Evolutionary conservation across 1,284 basidiomycete genomes (phyloP).

Genomic region (Schizophyllum commune): DNA sequence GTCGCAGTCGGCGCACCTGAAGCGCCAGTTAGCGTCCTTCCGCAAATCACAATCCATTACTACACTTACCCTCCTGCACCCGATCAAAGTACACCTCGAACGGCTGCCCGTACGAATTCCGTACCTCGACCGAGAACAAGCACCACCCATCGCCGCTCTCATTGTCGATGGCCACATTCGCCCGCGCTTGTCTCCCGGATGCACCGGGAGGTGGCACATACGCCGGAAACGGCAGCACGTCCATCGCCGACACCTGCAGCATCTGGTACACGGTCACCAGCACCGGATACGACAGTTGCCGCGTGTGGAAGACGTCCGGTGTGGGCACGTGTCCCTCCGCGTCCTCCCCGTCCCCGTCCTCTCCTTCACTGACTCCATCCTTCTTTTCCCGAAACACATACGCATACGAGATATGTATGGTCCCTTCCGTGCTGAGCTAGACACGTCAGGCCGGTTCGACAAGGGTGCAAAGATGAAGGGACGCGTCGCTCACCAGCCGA

Average conservation of each 20-base stretch:
- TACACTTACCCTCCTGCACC: conserved; percentile 45
- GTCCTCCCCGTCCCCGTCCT: background rate
- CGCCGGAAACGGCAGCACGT: conserved; percentile 58
- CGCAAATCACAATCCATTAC: background rate
- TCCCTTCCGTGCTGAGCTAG: conserved; percentile 58
- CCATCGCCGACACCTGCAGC: conserved; percentile 78
- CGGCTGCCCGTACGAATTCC: conserved; percentile 82
- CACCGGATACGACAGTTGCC: conserved; percentile 78
- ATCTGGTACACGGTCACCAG: conserved; percentile 91
- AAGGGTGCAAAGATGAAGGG: conserved; percentile 1
- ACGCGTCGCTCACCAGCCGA: conserved; percentile 65
- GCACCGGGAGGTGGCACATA: conserved; percentile 17
- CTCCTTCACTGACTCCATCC: too few relatives aligned
- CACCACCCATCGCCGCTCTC: conserved; percentile 61
- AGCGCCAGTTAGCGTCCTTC: background rate
- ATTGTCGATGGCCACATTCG: conserved; percentile 15
- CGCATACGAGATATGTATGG: conserved; percentile 81
- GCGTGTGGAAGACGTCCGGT: conserved; percentile 64
- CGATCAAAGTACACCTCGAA: conserved; percentile 81
- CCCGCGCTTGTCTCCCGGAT: conserved; percentile 4
- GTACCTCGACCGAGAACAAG: conserved; percentile 79
- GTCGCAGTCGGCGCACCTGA: conserved; percentile 34
- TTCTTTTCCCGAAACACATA: conserved; percentile 41
- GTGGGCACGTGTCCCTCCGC: conserved; percentile 15
- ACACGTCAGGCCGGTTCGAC: conserved; percentile 1